Evolutionary conservation across 2,329 filamentous ascomycete genomes (phyloP).

Genomic region (Xylaria sp.): DNA sequence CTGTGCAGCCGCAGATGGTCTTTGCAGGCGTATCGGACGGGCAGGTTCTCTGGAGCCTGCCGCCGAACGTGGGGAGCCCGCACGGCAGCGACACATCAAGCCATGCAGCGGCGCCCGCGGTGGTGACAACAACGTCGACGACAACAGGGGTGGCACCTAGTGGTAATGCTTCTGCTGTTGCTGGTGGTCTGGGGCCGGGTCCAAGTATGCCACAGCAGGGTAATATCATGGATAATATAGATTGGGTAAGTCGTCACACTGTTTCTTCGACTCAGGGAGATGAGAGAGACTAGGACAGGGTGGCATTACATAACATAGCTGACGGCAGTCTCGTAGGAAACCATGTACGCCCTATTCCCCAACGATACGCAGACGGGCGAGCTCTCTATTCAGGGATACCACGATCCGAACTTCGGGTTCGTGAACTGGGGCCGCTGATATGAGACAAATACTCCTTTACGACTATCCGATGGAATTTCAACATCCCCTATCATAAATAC

Average conservation of each 20-base stretch:
- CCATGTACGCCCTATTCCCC: slow-evolving; percentile 52
- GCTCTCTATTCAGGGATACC: slow-evolving; percentile 52
- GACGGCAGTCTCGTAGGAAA: slow-evolving; percentile 44
- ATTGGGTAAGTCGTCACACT: slow-evolving; percentile 66
- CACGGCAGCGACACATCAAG: slow-evolving; percentile 56
- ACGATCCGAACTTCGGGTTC: slow-evolving; percentile 50
- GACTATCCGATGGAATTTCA: neutral
- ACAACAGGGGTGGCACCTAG: slow-evolving; percentile 2
- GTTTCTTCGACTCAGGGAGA: neutral
- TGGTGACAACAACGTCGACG: slow-evolving; percentile 23
- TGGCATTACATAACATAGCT: neutral
- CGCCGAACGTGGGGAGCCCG: slow-evolving; percentile 54
- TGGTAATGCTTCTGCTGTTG: neutral
- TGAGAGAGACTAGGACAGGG: neutral
- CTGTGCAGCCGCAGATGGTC: slow-evolving; percentile 48
- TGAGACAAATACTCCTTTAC: neutral
- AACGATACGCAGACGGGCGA: slow-evolving; percentile 53
- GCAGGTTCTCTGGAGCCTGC: slow-evolving; percentile 58
- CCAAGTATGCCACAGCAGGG: slow-evolving; percentile 36
- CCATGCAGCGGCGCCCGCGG: slow-evolving; percentile 33
- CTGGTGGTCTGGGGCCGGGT: neutral
- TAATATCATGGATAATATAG: slow-evolving; percentile 64
- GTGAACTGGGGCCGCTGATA: slow-evolving; percentile 44
- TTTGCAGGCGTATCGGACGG: slow-evolving; percentile 61
- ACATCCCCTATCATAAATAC: neutral